A percentile compares a stretch with the other conserved stretches of the same genome.
These are phyloP conservation scores for Talaromyces amestolkiae DNA, from an alignment of 2,329 filamentous ascomycete genomes.

Conservation along the genomic window DNA sequence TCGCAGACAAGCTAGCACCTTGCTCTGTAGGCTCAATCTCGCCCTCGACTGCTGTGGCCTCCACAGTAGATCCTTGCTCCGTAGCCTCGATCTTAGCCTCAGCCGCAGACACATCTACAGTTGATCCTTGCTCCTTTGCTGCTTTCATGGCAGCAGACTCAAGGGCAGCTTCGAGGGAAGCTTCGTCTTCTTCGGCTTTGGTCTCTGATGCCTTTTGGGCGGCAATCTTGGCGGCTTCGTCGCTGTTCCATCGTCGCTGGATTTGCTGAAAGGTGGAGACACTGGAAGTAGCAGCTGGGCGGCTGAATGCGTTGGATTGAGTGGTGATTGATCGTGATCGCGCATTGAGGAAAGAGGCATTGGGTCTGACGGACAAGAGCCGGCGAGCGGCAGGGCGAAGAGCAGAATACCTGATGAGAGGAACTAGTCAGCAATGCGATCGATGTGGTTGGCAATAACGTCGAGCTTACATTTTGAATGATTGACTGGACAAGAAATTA, in stretches of 20 bases:
- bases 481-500: neutral
- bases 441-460: neutral
- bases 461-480: neutral
- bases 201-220: slow-evolving; percentile 23
- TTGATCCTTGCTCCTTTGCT: neutral
- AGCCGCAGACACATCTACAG: slow-evolving; percentile 8
- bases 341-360: slow-evolving; percentile 38
- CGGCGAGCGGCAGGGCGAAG: slow-evolving; percentile 59
- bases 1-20: neutral
- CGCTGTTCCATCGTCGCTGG: slow-evolving; percentile 51
- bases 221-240: slow-evolving; percentile 33
- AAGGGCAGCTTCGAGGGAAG: neutral
- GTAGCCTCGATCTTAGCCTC: slow-evolving; percentile 15
- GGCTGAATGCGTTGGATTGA: slow-evolving; percentile 28
- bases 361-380: slow-evolving; percentile 49
- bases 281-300: slow-evolving; percentile 4
- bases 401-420: slow-evolving; percentile 49
- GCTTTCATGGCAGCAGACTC: slow-evolving; percentile 18
- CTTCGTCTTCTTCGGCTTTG: neutral
- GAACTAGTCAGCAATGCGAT: neutral
- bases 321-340: slow-evolving; percentile 43
- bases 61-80: neutral
- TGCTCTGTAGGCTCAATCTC: slow-evolving; percentile 4
- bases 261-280: neutral
- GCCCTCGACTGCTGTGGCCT: slow-evolving; percentile 15